These are phyloP conservation scores for Pseudonitzschia multistriata DNA, from an alignment of 108 stramenopile genomes.

Conservation along the genomic window DNA sequence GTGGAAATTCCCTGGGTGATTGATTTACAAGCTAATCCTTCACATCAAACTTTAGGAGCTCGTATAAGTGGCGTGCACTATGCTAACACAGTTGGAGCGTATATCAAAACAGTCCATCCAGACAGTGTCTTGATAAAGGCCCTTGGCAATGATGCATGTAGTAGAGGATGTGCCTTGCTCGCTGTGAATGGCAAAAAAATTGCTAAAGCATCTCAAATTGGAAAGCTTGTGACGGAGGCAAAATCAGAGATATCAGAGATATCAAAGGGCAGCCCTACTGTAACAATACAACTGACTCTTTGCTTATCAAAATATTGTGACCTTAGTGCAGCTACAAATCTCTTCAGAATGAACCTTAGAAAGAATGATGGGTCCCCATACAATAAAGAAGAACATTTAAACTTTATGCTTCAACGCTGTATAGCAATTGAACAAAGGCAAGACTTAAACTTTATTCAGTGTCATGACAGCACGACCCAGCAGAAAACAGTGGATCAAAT, in stretches of 20 bases:
- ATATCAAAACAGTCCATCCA: neutral
- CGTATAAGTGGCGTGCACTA: neutral
- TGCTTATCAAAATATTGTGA: slow-evolving; percentile 19
- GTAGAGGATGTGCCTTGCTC: slow-evolving; percentile 14
- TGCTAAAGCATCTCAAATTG: neutral
- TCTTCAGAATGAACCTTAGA: neutral
- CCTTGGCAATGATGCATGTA: neutral
- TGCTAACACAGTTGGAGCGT: neutral
- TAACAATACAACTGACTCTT: slow-evolving; percentile 3
- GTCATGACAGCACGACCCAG: neutral
- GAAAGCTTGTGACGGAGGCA: neutral
- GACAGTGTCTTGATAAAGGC: neutral
- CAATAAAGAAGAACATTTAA: neutral
- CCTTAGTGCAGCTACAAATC: neutral
- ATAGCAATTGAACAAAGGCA: neutral
- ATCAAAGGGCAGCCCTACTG: neutral
- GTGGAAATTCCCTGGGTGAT: neutral
- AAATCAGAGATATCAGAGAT: neutral
- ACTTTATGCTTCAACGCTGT: neutral
- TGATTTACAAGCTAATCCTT: neutral
- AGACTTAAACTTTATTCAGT: neutral
- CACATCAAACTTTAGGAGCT: neutral
- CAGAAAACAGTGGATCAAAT: neutral
- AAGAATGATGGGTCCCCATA: slow-evolving; percentile 10
- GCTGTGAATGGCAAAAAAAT: slow-evolving; percentile 11